These are phyloP conservation scores for Boletus rubropictus DNA, from an alignment of 768 basidiomycete species.

Conservation along the genomic window DNA sequence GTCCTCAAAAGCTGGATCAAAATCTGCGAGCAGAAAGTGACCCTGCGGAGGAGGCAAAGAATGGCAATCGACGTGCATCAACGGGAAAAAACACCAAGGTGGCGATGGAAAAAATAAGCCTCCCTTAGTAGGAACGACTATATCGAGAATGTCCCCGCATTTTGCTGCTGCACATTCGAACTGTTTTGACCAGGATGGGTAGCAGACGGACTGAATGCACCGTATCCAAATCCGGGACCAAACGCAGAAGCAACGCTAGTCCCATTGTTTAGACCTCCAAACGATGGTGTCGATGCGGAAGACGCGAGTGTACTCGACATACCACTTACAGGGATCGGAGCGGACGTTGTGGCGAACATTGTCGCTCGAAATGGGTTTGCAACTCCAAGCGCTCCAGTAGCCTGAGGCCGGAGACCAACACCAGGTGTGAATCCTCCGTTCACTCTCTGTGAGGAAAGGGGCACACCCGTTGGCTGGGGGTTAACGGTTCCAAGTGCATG, in stretches of 20 bases:
- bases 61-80: background rate
- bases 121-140: conserved; percentile 26
- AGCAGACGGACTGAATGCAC: conserved; percentile 23
- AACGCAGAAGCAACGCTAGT: conserved; percentile 4
- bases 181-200: conserved; percentile 14
- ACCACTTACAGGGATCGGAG: conserved; percentile 4
- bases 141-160: conserved; percentile 45
- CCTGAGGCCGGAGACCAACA: conserved; percentile 50
- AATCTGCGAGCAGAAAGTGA: conserved; percentile 11
- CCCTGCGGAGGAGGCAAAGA: background rate
- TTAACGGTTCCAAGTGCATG: conserved; percentile 27
- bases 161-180: conserved; percentile 35
- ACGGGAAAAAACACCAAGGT: background rate
- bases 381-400: conserved; percentile 45
- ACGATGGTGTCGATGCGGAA: conserved; percentile 25
- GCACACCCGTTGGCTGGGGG: conserved; percentile 31
- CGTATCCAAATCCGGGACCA: conserved; percentile 15
- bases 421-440: conserved; percentile 34
- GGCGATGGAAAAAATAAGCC: background rate
- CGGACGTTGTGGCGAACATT: conserved; percentile 41
- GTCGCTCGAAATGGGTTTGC: conserved; percentile 66
- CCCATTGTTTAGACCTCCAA: conserved; percentile 18
- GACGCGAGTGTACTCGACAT: conserved; percentile 10
- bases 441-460: conserved; percentile 3
- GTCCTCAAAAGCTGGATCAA: conserved; percentile 3